phyloP scores from a whole-genome alignment of 345 rosid genomes.

The Citrus glauca region DNA sequence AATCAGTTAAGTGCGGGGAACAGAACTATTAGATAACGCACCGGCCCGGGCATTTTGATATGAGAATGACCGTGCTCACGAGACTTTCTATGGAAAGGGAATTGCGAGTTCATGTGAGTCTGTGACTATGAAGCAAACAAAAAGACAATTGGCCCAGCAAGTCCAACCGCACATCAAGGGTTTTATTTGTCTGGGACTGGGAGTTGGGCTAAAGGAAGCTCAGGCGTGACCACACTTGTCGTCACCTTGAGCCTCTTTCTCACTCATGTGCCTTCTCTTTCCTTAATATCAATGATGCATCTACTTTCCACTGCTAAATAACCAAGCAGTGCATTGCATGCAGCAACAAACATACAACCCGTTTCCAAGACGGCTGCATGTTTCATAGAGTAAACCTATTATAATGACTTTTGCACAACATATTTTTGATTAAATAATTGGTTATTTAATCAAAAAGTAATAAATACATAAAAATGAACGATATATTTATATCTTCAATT shows the following conservation, averaged over 20 bases:
- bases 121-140: not conserved
- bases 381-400: too few relatives aligned
- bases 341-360: too few relatives aligned
- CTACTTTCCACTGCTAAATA: too few relatives aligned
- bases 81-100: not conserved
- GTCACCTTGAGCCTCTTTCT: not conserved
- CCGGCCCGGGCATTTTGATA: not conserved
- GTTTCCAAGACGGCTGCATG: too few relatives aligned
- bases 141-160: not conserved
- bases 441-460: too few relatives aligned
- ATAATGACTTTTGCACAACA: too few relatives aligned
- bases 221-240: not conserved
- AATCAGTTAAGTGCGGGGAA: not conserved
- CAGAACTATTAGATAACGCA: not conserved
- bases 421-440: too few relatives aligned
- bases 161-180: not conserved
- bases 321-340: too few relatives aligned
- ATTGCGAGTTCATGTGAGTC: not conserved
- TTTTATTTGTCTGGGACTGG: not conserved
- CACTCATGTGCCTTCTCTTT: too few relatives aligned
- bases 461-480: too few relatives aligned
- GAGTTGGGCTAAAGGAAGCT: not conserved
- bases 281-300: too few relatives aligned
- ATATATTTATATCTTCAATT: too few relatives aligned
- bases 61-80: not conserved